Evolutionary conservation across 352 stramenopile species (phyloP).

Genomic region (Phytophthora cactorum): DNA sequence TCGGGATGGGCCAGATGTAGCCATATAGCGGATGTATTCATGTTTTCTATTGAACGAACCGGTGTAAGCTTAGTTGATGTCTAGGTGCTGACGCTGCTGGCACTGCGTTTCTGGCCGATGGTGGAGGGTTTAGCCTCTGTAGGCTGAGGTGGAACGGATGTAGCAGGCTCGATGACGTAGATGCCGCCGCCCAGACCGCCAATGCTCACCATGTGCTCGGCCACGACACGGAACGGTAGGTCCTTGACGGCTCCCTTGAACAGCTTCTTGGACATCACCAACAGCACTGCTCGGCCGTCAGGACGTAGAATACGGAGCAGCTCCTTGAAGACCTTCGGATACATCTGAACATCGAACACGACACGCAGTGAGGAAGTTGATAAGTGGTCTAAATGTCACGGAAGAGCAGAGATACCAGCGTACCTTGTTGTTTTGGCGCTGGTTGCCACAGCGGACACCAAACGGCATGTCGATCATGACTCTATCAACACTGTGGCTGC

Average conservation of each 20-base stretch:
- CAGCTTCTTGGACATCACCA: slow-evolving; percentile 84
- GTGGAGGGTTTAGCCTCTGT: slow-evolving; percentile 7
- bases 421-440: slow-evolving; percentile 74
- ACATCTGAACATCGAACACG: slow-evolving; percentile 48
- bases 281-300: slow-evolving; percentile 66
- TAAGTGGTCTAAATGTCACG: not conserved
- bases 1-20: slow-evolving; percentile 1
- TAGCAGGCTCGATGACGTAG: slow-evolving; percentile 57
- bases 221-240: slow-evolving; percentile 44
- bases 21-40: not conserved
- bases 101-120: slow-evolving; percentile 35
- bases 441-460: slow-evolving; percentile 74
- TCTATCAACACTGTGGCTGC: slow-evolving; percentile 58
- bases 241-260: slow-evolving; percentile 61
- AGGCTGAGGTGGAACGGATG: slow-evolving; percentile 13
- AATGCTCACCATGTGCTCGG: slow-evolving; percentile 76
- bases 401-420: not conserved
- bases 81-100: slow-evolving; percentile 24
- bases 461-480: slow-evolving; percentile 86
- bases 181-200: slow-evolving; percentile 65
- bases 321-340: slow-evolving; percentile 80
- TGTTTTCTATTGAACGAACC: not conserved
- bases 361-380: not conserved
- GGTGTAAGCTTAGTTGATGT: not conserved
- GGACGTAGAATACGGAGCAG: slow-evolving; percentile 65